Conservation (phyloP, 2,329 filamentous ascomycete species). For the Talaromyces sp. region DNA sequence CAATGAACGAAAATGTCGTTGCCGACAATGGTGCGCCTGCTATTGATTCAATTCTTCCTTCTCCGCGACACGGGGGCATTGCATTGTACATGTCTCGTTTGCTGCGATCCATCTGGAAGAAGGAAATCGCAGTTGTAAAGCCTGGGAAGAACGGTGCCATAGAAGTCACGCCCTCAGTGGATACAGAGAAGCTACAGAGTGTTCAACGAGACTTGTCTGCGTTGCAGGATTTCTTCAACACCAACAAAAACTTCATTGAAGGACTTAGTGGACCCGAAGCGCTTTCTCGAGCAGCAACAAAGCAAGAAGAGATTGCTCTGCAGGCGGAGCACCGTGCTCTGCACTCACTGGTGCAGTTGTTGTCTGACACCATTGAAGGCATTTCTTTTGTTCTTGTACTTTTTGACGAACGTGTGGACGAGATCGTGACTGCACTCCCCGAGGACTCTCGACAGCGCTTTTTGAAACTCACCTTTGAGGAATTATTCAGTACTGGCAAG, state of each 20-base stretch:
- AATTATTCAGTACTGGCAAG: conserved; percentile 69
- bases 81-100: conserved; percentile 81
- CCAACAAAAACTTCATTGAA: conserved; percentile 88
- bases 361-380: conserved; percentile 87
- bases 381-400: conserved; percentile 94
- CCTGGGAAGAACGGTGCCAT: conserved; percentile 36
- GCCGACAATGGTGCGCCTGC: conserved; percentile 56
- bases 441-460: conserved; percentile 64
- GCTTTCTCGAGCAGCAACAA: conserved; percentile 67
- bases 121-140: conserved; percentile 60
- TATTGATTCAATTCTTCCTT: conserved; percentile 78
- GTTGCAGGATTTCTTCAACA: conserved; percentile 72
- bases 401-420: conserved; percentile 86
- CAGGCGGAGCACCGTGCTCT: conserved; percentile 93
- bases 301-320: conserved; percentile 85
- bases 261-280: conserved; percentile 88
- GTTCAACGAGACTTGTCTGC: conserved; percentile 77
- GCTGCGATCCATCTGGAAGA: conserved; percentile 84
- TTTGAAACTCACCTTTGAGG: conserved; percentile 75
- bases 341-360: conserved; percentile 75
- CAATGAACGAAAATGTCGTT: conserved; percentile 69
- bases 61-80: conserved; percentile 81
- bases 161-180: conserved; percentile 62
- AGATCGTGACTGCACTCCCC: conserved; percentile 74
- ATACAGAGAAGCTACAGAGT: conserved; percentile 60